These are phyloP conservation scores for Tubosaeta sp. DNA, from an alignment of 768 basidiomycete species.

Conservation along the genomic window DNA sequence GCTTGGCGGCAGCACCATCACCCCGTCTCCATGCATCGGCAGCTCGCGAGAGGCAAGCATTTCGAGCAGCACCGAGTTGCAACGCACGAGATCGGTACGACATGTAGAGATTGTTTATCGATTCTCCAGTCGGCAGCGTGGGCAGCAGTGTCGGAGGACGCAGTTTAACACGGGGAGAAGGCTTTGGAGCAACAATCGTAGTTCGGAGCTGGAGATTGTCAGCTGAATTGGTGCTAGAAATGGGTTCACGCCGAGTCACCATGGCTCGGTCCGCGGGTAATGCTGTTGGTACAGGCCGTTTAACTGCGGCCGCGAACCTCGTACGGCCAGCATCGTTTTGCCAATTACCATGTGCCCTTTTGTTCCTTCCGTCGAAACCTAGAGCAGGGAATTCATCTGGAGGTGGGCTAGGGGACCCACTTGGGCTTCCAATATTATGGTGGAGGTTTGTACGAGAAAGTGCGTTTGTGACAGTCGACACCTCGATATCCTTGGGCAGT, in stretches of 20 bases:
- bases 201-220: slow-evolving; percentile 62
- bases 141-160: slow-evolving; percentile 81
- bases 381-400: slow-evolving; percentile 71
- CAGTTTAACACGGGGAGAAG: slow-evolving; percentile 82
- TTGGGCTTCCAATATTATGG: slow-evolving; percentile 34
- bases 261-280: slow-evolving; percentile 34
- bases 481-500: slow-evolving; percentile 81
- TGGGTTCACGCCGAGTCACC: slow-evolving; percentile 51
- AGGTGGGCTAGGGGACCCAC: slow-evolving; percentile 30
- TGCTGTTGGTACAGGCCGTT: slow-evolving; percentile 47
- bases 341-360: slow-evolving; percentile 39
- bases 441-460: slow-evolving; percentile 65
- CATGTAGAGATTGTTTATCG: slow-evolving; percentile 81
- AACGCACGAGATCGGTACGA: slow-evolving; percentile 82
- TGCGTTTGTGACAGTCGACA: slow-evolving; percentile 60
- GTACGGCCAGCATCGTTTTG: slow-evolving; percentile 84
- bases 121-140: slow-evolving; percentile 81
- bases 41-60: slow-evolving; percentile 90
- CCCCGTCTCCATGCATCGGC: slow-evolving; percentile 96
- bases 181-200: slow-evolving; percentile 70
- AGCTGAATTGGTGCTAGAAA: slow-evolving; percentile 46
- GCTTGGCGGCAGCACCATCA: slow-evolving; percentile 92
- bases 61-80: slow-evolving; percentile 89
- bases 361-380: slow-evolving; percentile 44
- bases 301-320: slow-evolving; percentile 87